Evolutionary conservation across 257 asterid genomes (phyloP).

Genomic region (Jasminum sambac): DNA sequence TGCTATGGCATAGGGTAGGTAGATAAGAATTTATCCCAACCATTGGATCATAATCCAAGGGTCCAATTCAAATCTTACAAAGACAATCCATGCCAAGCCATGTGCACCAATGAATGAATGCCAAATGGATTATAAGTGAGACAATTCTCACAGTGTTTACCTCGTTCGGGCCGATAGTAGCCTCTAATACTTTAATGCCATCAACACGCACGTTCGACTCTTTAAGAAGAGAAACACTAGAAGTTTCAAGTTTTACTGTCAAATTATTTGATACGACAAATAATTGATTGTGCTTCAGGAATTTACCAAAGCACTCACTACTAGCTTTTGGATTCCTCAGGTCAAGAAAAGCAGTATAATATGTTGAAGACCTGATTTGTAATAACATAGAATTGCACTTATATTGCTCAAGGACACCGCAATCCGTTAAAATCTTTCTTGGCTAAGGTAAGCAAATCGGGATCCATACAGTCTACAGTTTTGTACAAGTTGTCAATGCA

Average conservation of each 20-base stretch:
- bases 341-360: not conserved
- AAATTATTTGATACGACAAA: not conserved
- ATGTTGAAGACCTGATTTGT: not conserved
- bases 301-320: not conserved
- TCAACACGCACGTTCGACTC: not conserved
- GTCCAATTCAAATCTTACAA: too few species aligned
- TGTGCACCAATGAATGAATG: too few species aligned
- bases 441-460: not conserved
- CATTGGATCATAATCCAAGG: too few species aligned
- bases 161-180: not conserved
- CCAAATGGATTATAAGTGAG: too few species aligned
- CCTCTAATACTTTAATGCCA: not conserved
- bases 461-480: constrained; percentile 1
- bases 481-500: constrained; percentile 21
- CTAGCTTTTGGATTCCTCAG: not conserved
- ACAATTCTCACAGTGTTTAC: too few species aligned
- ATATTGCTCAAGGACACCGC: not conserved
- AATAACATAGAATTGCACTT: too few species aligned
- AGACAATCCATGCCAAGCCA: too few species aligned
- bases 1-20: too few species aligned
- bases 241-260: not conserved
- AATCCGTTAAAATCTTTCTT: not conserved
- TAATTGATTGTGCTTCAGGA: not conserved
- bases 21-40: too few species aligned
- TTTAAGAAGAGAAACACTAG: not conserved